Percentiles rank a stretch among this genome's conserved stretches.
These are phyloP conservation scores for Melampsora larici-populina DNA, from an alignment of 1,284 basidiomycete genomes.

Conservation along the genomic window DNA sequence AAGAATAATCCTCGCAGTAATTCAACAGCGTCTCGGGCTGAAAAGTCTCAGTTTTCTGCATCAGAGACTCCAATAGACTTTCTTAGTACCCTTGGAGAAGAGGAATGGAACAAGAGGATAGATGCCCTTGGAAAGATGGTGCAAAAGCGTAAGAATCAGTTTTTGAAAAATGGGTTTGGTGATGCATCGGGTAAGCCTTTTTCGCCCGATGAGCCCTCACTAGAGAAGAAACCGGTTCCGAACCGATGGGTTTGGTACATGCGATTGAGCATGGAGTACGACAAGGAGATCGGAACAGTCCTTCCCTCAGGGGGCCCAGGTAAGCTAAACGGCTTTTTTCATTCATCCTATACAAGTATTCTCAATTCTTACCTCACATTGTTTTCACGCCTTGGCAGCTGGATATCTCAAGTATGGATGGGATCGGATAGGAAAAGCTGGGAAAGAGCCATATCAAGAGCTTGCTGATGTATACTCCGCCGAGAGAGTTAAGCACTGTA, in stretches of 20 bases:
- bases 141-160: slow-evolving; percentile 13
- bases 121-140: slow-evolving; percentile 16
- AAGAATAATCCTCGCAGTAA: too few relatives aligned
- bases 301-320: slow-evolving; percentile 37
- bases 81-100: slow-evolving; percentile 4
- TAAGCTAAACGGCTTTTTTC: slow-evolving; percentile 7
- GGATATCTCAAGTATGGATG: slow-evolving; percentile 42
- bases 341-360: not conserved
- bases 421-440: slow-evolving; percentile 35
- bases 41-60: not conserved
- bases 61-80: slow-evolving; percentile 34
- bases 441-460: slow-evolving; percentile 41
- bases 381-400: slow-evolving; percentile 13
- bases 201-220: slow-evolving; percentile 13
- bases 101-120: slow-evolving; percentile 23
- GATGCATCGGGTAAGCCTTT: slow-evolving; percentile 33
- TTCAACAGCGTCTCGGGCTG: not conserved
- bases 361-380: not conserved
- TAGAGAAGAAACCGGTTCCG: slow-evolving; percentile 36
- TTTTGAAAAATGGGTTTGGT: slow-evolving; percentile 26
- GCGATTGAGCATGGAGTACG: slow-evolving; percentile 35
- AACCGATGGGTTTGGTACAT: slow-evolving; percentile 44
- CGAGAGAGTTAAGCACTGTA: slow-evolving; percentile 26
- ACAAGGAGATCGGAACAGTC: slow-evolving; percentile 13
- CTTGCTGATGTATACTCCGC: slow-evolving; percentile 35